Evolutionary conservation across 441 rosid genomes (phyloP), one percentile per base, ranked within the genome.

Genomic region (Cnidoscolus chayamansa): DNA sequence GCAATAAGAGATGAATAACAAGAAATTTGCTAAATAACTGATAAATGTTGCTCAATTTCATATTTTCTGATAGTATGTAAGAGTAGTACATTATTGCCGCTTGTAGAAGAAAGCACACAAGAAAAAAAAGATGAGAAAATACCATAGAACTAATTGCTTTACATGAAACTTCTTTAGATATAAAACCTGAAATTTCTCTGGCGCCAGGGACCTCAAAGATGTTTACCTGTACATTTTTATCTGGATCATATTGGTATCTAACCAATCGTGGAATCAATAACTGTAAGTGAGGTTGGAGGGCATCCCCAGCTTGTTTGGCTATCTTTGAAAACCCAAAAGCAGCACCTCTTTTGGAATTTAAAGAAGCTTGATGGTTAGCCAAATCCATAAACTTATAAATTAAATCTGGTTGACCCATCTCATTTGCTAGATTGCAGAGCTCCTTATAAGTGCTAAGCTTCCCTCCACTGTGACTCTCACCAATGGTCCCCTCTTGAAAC

Each of bases 231-330:
- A 95, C 99, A 79, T 90, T 95, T 83, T 90, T 95, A 77, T 93
- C 99, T 63, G 99, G 99, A 83, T 95, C 99, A 80, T 95, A 93
- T 66, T 93, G 99, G 80, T 93, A 95, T 20, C 98, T 93, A 64
- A 95, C 88, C 58, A 95, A 88, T 86, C 97, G 85, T 2, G 99
- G 99, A 78, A 95, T 86, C 89, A 95, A 86, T 68, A 81, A 82
- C 30, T 73, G 82, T 70, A 95, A 81, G 80, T 93, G 97, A 53
- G 99, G 99, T 82, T 83, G 88, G 77, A 95, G 95, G 68, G 98
- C 99, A 85, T 95, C 98, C 79, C 98, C 99, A 51, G 99, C 99
- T 88, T 91, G 98, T 82, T 93, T 95, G 73, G 99, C 97, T 82
- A 95, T 93, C 85, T 88, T 95, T 69, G 98, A 91, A 83, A 93